Percentiles rank a stretch among this genome's conserved stretches.
Conservation (phyloP, 202 grass and related monocot genomes). For the Bolboschoenoplectus hybrid region DNA sequence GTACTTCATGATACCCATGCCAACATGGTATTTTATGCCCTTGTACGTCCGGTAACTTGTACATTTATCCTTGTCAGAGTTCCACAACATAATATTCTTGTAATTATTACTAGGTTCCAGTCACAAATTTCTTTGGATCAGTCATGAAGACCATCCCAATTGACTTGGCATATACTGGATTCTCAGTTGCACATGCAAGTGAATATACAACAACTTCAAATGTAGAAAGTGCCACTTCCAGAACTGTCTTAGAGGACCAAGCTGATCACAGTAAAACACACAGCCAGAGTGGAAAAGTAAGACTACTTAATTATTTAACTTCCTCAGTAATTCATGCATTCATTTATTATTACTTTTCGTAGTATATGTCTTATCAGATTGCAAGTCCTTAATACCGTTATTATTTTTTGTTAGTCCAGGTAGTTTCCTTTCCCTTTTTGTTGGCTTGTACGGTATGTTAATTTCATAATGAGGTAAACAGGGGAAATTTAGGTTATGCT, state of each 20-base stretch:
- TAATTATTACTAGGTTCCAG: constrained; percentile 66
- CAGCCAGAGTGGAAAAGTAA: constrained; percentile 53
- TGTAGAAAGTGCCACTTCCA: constrained; percentile 41
- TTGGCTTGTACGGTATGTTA: constrained; percentile 1
- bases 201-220: constrained; percentile 30
- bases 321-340: constrained; percentile 8
- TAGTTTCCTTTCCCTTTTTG: neutral
- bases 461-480: neutral
- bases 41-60: neutral
- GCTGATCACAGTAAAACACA: constrained; percentile 44
- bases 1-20: neutral
- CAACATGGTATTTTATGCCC: neutral
- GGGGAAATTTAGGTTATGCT: neutral
- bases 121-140: constrained; percentile 99
- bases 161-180: constrained; percentile 74
- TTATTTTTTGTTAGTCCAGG: neutral
- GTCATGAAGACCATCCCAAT: constrained; percentile 97
- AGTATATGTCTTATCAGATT: neutral
- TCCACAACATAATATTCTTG: neutral
- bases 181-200: constrained; percentile 46
- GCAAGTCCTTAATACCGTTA: neutral
- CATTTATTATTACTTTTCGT: neutral
- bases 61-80: neutral
- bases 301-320: constrained; percentile 24
- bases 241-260: constrained; percentile 50